Percentiles rank a stretch among this genome's conserved stretches.
Conservation (phyloP, 225 moss, liverwort and hornwort genomes). For the Ulota crispa region DNA sequence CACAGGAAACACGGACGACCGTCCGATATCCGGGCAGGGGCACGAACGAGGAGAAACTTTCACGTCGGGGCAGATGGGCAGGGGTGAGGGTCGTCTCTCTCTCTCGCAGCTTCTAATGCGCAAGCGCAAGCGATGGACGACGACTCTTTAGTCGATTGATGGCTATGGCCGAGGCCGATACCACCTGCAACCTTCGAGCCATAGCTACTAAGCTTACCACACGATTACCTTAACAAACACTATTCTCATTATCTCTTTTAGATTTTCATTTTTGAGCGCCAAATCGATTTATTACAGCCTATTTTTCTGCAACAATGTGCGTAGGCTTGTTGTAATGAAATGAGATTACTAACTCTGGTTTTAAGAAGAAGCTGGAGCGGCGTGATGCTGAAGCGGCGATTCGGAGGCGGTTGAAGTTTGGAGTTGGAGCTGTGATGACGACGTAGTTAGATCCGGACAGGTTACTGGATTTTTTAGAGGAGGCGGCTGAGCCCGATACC, state of each 20-base stretch:
- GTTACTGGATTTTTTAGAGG: slow-evolving; percentile 13
- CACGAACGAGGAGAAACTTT: background rate
- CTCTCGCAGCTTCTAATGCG: slow-evolving; percentile 8
- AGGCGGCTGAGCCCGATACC: slow-evolving; percentile 30
- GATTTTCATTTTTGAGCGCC: background rate
- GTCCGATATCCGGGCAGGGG: slow-evolving; percentile 9
- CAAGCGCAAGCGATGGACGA: background rate
- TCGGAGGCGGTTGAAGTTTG: background rate
- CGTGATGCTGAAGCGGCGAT: slow-evolving; percentile 1
- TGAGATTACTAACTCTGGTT: background rate
- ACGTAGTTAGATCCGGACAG: slow-evolving; percentile 41
- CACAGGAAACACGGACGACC: background rate
- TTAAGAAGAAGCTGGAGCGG: slow-evolving; percentile 16
- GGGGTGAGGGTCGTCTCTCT: slow-evolving; percentile 30
- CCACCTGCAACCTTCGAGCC: slow-evolving; percentile 27
- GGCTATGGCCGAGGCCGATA: slow-evolving; percentile 51
- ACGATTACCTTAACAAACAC: background rate
- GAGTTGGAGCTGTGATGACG: slow-evolving; percentile 18
- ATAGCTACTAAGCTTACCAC: slow-evolving; percentile 28
- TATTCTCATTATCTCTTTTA: background rate
- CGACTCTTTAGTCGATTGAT: slow-evolving; percentile 25
- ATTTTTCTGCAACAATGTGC: slow-evolving; percentile 19
- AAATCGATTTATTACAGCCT: slow-evolving; percentile 15
- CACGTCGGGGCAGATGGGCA: background rate
- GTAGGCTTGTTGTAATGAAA: background rate